A percentile compares a stretch with the other conserved stretches of the same genome.
Conservation (phyloP, 768 basidiomycete genomes). For the Tremella fuciformis region DNA sequence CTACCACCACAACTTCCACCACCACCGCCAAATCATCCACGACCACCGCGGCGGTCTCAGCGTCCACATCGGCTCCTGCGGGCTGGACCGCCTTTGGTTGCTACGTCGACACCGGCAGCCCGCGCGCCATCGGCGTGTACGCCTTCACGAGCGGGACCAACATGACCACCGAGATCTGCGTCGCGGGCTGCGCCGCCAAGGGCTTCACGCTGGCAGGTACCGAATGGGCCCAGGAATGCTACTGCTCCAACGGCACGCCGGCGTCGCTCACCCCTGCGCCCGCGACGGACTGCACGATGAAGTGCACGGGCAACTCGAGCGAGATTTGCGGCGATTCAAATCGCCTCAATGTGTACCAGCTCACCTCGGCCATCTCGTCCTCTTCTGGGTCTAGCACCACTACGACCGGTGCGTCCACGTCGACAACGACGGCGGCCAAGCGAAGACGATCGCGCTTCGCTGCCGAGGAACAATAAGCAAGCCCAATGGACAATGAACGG, state of each 20-base stretch:
- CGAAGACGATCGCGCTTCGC: too few relatives aligned
- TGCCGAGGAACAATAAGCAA: too few relatives aligned
- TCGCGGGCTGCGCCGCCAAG: constrained; percentile 59
- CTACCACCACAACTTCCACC: too few relatives aligned
- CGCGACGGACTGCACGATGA: constrained; percentile 49
- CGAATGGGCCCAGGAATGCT: constrained; percentile 60
- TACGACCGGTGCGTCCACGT: too few relatives aligned
- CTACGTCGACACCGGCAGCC: not conserved
- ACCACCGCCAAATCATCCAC: too few relatives aligned
- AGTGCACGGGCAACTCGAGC: constrained; percentile 53
- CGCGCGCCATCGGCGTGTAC: not conserved
- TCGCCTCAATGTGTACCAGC: constrained; percentile 32
- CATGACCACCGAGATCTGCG: constrained; percentile 65
- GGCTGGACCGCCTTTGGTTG: constrained; percentile 7
- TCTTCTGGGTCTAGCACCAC: too few relatives aligned
- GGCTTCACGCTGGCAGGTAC: constrained; percentile 66
- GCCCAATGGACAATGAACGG: too few relatives aligned
- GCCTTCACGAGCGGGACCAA: constrained; percentile 15
- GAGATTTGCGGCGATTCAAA: constrained; percentile 39
- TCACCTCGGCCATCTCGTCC: constrained; percentile 12
- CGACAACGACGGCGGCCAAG: too few relatives aligned
- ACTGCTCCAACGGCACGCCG: constrained; percentile 53
- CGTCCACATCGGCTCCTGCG: constrained; percentile 24
- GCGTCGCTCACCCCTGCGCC: constrained; percentile 57
- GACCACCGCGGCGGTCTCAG: constrained; percentile 32